Evolutionary conservation across 2,329 filamentous ascomycete genomes (phyloP), one percentile per base, ranked within the genome.

Genomic region (Parafenestella ontariensis): DNA sequence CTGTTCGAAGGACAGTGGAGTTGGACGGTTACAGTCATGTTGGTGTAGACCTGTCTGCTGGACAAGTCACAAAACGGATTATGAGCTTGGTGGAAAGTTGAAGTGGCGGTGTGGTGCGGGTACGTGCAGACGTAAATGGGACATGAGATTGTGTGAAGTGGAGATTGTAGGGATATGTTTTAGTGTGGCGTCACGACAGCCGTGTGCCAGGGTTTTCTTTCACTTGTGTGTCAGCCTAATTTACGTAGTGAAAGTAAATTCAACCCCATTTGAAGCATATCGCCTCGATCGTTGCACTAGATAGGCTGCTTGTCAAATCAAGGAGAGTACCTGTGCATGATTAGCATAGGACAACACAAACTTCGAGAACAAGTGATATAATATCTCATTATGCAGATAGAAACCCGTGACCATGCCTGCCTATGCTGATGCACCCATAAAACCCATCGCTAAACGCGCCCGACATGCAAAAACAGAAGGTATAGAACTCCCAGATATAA

Each of bases 401-500:
- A 17, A 34, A 34, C 13, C 13, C 31, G 15, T 34, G 31, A 17
- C 13, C 31, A 34, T 34, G 31, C 31, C 4, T n/a, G 2, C 13
- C 13, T 15, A 43, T 31, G 41, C 49, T 15, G 13, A 46, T 40
- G 41, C 33, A 18, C n/a, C 33, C 11, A 23, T 2, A 46, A 46
- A 52, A 24, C 8, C 28, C 24, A 46, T 36, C 15, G 43, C 36
- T 15, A 26, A 48, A 53, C 15, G 37, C 44, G 44, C 50, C 50
- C 44, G 44, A 48, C 23, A 53, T 53, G 50, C 50, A 43, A 46
- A 39, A 43, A 43, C 24, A 52, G 24, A 53, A 58, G 54, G 54
- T 58, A 58, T 58, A 58, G 31, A 58, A 58, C 54, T 43, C 54
- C 39, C 8, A 47, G 39, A 44, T 47, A 42, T 20, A 20, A 42